Conservation (phyloP, 257 asterid genomes). For the Mitragyna speciosa region DNA sequence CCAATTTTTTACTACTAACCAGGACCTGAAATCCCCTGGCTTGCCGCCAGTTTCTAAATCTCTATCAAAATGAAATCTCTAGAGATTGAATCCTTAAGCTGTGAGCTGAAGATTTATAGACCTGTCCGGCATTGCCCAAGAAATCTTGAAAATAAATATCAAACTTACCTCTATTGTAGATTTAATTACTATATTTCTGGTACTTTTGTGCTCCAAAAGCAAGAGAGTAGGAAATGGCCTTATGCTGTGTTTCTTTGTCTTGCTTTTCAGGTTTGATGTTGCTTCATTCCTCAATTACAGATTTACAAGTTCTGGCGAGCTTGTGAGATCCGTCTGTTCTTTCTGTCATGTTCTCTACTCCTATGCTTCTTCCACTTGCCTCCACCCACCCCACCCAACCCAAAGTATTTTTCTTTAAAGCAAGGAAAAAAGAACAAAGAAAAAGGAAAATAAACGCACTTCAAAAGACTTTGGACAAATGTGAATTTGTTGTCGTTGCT, state of each 20-base stretch:
- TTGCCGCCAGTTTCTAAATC: not conserved
- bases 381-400: not conserved
- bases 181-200: not conserved
- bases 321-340: conserved; percentile 49
- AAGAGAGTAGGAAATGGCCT: not conserved
- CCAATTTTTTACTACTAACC: not conserved
- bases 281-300: conserved; percentile 68
- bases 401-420: no score
- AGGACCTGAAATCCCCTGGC: not conserved
- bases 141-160: not conserved
- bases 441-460: not conserved
- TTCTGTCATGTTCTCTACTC: conserved; percentile 7
- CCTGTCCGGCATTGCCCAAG: not conserved
- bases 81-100: not conserved
- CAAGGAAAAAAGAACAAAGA: not conserved
- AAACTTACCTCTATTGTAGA: not conserved
- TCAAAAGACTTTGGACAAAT: not conserved
- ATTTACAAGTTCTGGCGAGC: conserved; percentile 57
- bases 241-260: conserved; percentile 23
- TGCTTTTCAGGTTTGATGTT: conserved; percentile 76
- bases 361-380: not conserved
- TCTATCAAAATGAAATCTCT: not conserved
- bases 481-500: not conserved
- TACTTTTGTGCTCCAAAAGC: not conserved
- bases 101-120: not conserved